These are phyloP conservation scores for Saccharomyces pastorianus DNA, from an alignment of 1,139 yeast genomes.

Conservation along the genomic window DNA sequence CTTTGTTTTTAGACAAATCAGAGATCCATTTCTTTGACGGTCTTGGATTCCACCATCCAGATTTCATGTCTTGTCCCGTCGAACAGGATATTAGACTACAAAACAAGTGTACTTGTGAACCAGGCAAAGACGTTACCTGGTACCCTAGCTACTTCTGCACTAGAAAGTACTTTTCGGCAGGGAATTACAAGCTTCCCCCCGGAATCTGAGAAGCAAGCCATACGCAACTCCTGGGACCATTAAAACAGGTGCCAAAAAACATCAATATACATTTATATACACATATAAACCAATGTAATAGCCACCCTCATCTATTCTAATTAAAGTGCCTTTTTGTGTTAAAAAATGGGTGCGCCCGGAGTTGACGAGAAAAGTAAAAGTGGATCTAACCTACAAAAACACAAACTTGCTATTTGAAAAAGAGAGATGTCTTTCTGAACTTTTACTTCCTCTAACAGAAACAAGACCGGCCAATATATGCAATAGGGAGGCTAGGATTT, in stretches of 20 bases:
- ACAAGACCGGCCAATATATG: background rate
- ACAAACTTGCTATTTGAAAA: background rate
- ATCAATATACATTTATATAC: background rate
- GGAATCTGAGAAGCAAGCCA: conserved; percentile 7
- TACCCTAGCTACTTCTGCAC: conserved; percentile 32
- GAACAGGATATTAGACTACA: conserved; percentile 44
- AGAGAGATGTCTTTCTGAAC: background rate
- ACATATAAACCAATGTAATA: conserved; percentile 7
- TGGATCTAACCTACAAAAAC: background rate
- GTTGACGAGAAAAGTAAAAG: background rate
- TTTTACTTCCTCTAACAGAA: conserved; percentile 4
- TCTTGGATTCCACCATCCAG: conserved; percentile 74
- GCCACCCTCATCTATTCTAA: background rate
- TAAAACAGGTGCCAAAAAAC: background rate
- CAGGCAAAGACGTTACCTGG: conserved; percentile 33
- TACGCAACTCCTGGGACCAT: background rate
- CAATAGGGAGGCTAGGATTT: background rate
- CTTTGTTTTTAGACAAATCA: conserved; percentile 58
- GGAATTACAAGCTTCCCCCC: conserved; percentile 25
- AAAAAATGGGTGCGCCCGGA: background rate
- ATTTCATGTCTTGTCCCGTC: conserved; percentile 70
- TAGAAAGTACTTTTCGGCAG: conserved; percentile 27
- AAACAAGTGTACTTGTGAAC: conserved; percentile 62
- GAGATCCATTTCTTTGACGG: conserved; percentile 74
- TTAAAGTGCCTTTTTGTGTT: background rate